Base-by-base conservation (phyloP, 148 eudicot species). In the Silene latifolia region DNA sequence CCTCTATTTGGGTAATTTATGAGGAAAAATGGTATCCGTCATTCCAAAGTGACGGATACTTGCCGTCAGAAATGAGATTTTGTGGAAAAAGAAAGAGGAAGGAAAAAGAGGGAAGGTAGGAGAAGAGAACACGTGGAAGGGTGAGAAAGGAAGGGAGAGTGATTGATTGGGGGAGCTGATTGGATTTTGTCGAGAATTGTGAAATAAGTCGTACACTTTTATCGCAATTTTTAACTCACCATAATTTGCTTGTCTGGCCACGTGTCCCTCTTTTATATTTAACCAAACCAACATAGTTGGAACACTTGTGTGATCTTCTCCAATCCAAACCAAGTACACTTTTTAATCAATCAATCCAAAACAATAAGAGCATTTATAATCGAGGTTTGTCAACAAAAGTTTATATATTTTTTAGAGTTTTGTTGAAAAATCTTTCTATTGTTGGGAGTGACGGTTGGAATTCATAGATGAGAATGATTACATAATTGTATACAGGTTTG, bases 221-320 rank as follows among this genome's bases (percentile, higher is more conserved):
- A 60, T 60, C 20, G 10, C 23, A 21, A 60, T 18, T 46, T 62
- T 12, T 51, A 5, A 48, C 13, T 63, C 70, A 12, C 61, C 62
- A 60, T 68, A 60, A 69, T 72, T 73, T 78, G 80, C 66, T 54
- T 63, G 72, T 64, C 32, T 58, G 6, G 72, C 64, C 76, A 72
- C 72, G 76, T 72, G 75, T 54, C 80, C 44, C 17, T 48, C 5
- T 4, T n/a, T 47, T 47, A 25, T 61, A 44, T 48, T 48, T 14
- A 48, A 48, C 15, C 54, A 11, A 48, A 48, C 54, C 54, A 48
- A 48, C 54, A 11, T 11, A 48, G 17, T 48, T 5, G 54, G 54
- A 48, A 48, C 54, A 48, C 54, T 47, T 47, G 54, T 48, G 54
- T 12, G 54, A 11, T 12, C 54, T 14, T 48, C 54, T 48, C 54